phyloP scores from a whole-genome alignment of 2,329 filamentous ascomycete genomes.

The Pyrenochaeta sp. region DNA sequence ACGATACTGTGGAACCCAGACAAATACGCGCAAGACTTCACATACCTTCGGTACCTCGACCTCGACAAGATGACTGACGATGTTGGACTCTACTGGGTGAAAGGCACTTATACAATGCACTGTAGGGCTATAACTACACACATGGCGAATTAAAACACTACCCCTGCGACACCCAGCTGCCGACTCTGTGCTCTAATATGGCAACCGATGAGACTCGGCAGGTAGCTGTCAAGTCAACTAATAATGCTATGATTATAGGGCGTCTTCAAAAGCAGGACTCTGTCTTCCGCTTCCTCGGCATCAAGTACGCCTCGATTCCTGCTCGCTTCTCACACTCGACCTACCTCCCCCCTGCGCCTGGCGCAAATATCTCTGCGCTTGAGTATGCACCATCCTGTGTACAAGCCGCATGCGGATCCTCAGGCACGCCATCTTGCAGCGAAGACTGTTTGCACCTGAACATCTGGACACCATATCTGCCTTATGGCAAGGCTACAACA shows the following conservation, averaged over 20 bases:
- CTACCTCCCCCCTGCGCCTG: conserved; percentile 42
- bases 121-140: conserved; percentile 34
- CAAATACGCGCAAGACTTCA: conserved; percentile 14
- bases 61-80: conserved; percentile 21
- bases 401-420: conserved; percentile 44
- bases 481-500: conserved; percentile 23
- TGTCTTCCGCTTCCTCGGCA: conserved; percentile 61
- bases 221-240: conserved; percentile 21
- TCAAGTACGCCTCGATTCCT: conserved; percentile 58
- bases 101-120: conserved; percentile 10
- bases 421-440: conserved; percentile 23
- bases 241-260: conserved; percentile 37
- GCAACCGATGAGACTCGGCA: conserved; percentile 25
- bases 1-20: conserved; percentile 30
- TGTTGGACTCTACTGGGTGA: conserved; percentile 29
- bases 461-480: conserved; percentile 51
- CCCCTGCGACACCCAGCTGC: conserved; percentile 29
- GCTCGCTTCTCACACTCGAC: conserved; percentile 57
- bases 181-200: conserved; percentile 37
- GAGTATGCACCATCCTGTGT: conserved; percentile 51
- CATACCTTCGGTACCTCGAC: conserved; percentile 31
- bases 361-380: conserved; percentile 46
- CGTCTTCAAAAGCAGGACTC: conserved; percentile 54
- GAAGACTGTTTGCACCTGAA: conserved; percentile 60
- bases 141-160: conserved; percentile 20